These are phyloP conservation scores for Dictyostelium intermedium DNA, from an alignment of 78 protist genomes.

Conservation along the genomic window DNA sequence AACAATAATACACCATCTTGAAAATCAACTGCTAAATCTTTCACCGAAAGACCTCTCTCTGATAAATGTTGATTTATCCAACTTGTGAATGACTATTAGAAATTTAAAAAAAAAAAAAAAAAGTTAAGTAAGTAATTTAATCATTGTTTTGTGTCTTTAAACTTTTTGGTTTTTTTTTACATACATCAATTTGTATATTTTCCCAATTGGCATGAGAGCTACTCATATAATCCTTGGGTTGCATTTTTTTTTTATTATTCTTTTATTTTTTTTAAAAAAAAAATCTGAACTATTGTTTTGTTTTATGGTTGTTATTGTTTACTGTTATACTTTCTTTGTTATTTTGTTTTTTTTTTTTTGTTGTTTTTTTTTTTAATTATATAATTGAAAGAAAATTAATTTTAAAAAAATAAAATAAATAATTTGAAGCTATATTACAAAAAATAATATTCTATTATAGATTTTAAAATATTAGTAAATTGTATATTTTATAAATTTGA, in stretches of 20 bases:
- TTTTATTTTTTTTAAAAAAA: not conserved
- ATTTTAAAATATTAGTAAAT: not conserved
- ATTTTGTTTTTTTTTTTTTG: not conserved
- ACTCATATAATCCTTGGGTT: slow-evolving; percentile 5
- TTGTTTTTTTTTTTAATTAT: not conserved
- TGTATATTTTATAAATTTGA: not conserved
- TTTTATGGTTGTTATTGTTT: not conserved
- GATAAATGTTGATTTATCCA: slow-evolving; percentile 78
- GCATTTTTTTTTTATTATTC: not conserved
- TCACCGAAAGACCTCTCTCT: slow-evolving; percentile 49
- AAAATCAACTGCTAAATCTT: slow-evolving; percentile 54
- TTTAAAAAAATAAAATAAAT: not conserved
- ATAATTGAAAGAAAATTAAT: not conserved
- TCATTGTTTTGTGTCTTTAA: not conserved
- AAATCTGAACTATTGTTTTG: not conserved
- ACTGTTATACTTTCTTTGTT: not conserved
- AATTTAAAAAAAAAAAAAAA: not conserved
- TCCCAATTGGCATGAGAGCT: slow-evolving; percentile 72
- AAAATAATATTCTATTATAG: not conserved
- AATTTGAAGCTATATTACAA: not conserved
- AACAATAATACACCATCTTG: slow-evolving; percentile 78
- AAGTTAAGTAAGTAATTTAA: not conserved
- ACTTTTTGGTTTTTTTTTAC: not conserved
- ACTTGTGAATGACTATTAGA: slow-evolving; percentile 53
- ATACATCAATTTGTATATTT: slow-evolving; percentile 63